Evolutionary conservation across 2,329 filamentous ascomycete genomes (phyloP).

Genomic region (Diaporthe sp.): DNA sequence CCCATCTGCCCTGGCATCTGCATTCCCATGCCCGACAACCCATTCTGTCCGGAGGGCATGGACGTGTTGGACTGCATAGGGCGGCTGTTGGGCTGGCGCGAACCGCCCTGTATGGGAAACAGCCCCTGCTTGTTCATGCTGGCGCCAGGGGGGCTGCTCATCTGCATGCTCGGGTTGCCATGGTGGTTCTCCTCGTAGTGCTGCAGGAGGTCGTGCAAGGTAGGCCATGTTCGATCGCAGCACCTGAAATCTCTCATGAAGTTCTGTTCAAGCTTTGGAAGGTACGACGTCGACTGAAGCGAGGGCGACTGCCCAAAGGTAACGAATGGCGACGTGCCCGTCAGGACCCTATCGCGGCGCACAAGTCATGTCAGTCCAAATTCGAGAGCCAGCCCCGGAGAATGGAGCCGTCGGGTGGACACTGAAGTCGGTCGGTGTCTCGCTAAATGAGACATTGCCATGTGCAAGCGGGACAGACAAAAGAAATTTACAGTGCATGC

Average conservation of each 20-base stretch:
- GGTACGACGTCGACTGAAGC: conserved; percentile 95
- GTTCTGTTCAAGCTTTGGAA: conserved; percentile 95
- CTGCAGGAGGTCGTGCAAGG: conserved; percentile 93
- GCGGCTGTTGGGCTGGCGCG: conserved; percentile 37
- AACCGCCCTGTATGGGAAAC: conserved; percentile 35
- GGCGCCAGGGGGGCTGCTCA: conserved; percentile 51
- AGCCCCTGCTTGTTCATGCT: conserved; percentile 38
- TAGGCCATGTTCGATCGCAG: conserved; percentile 90
- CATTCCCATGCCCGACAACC: conserved; percentile 41
- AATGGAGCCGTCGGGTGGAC: conserved; percentile 23
- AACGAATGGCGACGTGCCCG: conserved; percentile 94
- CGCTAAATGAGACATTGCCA: conserved; percentile 41
- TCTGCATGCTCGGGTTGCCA: conserved; percentile 66
- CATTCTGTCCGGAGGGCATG: conserved; percentile 36
- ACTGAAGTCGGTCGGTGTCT: conserved; percentile 25
- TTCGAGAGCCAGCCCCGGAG: conserved; percentile 15
- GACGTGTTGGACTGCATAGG: conserved; percentile 39
- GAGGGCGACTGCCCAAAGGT: conserved; percentile 87
- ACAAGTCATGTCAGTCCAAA: conserved; percentile 48
- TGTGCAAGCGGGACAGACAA: conserved; percentile 38
- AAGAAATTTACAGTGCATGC: conserved; percentile 44
- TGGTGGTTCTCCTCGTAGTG: conserved; percentile 98
- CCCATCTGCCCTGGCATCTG: conserved; percentile 47
- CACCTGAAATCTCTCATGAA: conserved; percentile 99
- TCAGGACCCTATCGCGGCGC: conserved; percentile 79